These are phyloP conservation scores for Monascus ruber DNA, from an alignment of 2,329 filamentous ascomycete species.

Conservation along the genomic window DNA sequence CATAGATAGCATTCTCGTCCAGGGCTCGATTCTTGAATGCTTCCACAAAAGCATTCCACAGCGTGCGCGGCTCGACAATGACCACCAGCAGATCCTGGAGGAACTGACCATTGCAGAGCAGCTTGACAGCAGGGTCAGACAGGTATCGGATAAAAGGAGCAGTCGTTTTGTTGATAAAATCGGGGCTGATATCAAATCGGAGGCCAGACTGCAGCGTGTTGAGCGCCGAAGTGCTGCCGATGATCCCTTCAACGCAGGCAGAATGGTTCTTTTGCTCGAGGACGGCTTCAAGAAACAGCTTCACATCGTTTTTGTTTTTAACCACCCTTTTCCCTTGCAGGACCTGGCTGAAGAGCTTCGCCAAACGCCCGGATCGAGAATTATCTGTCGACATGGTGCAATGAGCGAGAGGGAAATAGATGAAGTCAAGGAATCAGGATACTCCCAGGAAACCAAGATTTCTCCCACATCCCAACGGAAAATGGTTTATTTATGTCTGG, in stretches of 20 bases:
- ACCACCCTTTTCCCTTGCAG: conserved; percentile 29
- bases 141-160: conserved; percentile 31
- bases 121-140: conserved; percentile 34
- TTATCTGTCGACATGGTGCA: conserved; percentile 5
- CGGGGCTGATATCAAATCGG: conserved; percentile 31
- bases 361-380: conserved; percentile 16
- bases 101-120: conserved; percentile 40
- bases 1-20: conserved; percentile 17
- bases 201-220: conserved; percentile 30
- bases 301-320: conserved; percentile 27
- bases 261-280: conserved; percentile 30
- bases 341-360: conserved; percentile 30
- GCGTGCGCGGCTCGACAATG: conserved; percentile 41
- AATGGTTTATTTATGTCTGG: too few relatives aligned
- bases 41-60: conserved; percentile 42
- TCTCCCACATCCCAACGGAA: too few relatives aligned
- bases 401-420: neutral
- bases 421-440: neutral
- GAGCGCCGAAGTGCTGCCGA: conserved; percentile 24
- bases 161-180: conserved; percentile 34
- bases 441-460: neutral
- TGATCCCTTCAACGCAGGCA: conserved; percentile 31
- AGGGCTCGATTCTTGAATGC: conserved; percentile 21
- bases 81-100: conserved; percentile 36
- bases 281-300: conserved; percentile 40